Evolutionary conservation across 164 flowering plant genomes (phyloP).

Genomic region (Echeveria elegans): DNA sequence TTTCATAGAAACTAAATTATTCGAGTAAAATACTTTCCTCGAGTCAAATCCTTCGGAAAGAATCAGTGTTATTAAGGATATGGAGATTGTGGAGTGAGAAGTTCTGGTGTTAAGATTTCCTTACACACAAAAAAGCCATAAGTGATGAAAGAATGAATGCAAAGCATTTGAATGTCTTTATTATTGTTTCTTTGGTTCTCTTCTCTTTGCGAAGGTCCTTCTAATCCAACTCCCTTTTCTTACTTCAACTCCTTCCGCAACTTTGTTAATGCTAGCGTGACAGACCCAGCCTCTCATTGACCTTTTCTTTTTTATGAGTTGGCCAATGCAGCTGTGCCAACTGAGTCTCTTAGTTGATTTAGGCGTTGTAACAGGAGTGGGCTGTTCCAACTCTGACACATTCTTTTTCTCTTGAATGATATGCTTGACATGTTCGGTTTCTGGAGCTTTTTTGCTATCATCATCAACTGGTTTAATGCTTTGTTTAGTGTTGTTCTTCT

Average conservation of each 20-base stretch:
- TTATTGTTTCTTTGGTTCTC: no score
- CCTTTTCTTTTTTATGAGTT: not conserved
- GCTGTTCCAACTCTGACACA: not conserved
- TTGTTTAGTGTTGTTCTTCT: not conserved
- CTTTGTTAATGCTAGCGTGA: not conserved
- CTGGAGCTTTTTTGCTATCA: not conserved
- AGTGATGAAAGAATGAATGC: no score
- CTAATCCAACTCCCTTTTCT: not conserved
- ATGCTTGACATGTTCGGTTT: not conserved
- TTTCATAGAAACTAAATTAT: no score
- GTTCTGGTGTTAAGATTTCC: no score
- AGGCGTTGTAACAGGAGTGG: not conserved
- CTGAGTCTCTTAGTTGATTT: not conserved
- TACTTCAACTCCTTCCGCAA: constrained; percentile 5
- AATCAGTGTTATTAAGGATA: no score
- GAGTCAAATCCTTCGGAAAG: no score
- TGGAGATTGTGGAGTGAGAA: no score
- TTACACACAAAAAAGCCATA: no score
- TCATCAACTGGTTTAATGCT: not conserved
- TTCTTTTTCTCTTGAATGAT: not conserved
- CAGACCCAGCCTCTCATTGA: constrained; percentile 5
- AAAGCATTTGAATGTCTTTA: no score
- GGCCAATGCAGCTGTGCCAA: not conserved
- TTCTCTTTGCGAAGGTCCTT: not conserved
- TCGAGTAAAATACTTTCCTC: no score